A percentile compares a stretch with the other conserved stretches of the same genome.
Evolutionary conservation across 306 rosid species (phyloP).

Genomic region (Myrica gale): DNA sequence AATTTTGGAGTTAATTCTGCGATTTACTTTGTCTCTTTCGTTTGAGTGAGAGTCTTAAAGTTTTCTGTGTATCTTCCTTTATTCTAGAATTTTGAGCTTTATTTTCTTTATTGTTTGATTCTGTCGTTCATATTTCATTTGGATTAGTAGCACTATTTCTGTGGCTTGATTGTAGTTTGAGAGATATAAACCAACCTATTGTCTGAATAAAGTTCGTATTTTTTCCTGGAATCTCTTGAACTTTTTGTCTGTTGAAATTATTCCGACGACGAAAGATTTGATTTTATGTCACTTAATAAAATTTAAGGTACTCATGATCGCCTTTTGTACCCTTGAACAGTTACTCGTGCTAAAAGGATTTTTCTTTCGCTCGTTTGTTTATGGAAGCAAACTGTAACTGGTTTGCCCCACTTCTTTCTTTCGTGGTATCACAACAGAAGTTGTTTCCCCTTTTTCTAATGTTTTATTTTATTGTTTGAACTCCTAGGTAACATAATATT

Average conservation of each 20-base stretch:
- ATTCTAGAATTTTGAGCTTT: too few relatives aligned
- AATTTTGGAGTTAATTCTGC: neutral
- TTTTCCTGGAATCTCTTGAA: constrained; percentile 17
- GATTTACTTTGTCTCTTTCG: neutral
- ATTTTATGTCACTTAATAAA: neutral
- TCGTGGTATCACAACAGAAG: neutral
- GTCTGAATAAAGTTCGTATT: neutral
- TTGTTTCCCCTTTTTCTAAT: neutral
- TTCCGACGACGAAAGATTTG: neutral
- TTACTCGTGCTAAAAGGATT: neutral
- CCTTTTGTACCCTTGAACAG: neutral
- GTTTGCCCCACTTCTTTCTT: neutral
- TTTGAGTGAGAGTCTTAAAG: neutral
- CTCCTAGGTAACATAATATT: neutral
- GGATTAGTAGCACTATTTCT: too few relatives aligned
- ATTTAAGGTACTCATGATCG: constrained; percentile 15
- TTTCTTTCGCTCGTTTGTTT: neutral
- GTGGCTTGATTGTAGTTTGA: too few relatives aligned
- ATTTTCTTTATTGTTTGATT: neutral
- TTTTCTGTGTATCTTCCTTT: neutral
- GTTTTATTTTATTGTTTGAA: neutral
- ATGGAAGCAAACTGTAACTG: neutral
- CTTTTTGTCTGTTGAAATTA: constrained; percentile 16
- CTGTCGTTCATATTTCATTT: neutral
- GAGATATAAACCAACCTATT: too few relatives aligned